phyloP scores from a whole-genome alignment of 495 filamentous ascomycete species.

The Tuber melanosporum region DNA sequence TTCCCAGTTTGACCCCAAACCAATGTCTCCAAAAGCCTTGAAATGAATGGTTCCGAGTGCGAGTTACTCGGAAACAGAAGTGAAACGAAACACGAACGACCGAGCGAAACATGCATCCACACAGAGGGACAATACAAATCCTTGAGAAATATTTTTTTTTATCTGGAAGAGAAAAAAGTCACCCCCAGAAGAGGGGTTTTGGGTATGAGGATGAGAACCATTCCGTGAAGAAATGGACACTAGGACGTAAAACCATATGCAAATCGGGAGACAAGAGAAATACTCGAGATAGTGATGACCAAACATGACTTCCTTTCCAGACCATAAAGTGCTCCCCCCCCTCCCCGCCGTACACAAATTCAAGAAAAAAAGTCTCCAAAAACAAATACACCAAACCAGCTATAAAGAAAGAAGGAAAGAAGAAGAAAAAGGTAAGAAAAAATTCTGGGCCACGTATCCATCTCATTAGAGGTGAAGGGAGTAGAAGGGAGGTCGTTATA shows the following conservation, averaged over 20 bases:
- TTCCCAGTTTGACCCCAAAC: slow-evolving; percentile 9
- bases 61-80: neutral
- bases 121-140: neutral
- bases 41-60: neutral
- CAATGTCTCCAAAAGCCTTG: neutral
- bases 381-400: slow-evolving; percentile 5
- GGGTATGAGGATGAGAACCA: neutral
- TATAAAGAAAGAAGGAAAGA: neutral
- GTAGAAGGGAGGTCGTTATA: slow-evolving; percentile 40
- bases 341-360: neutral
- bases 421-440: slow-evolving; percentile 19
- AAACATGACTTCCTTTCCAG: neutral
- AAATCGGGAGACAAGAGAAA: neutral
- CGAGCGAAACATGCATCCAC: neutral
- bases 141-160: neutral
- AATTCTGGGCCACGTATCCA: slow-evolving; percentile 43
- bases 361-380: slow-evolving; percentile 22
- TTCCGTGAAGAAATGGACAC: neutral
- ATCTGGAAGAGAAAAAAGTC: neutral
- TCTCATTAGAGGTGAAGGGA: slow-evolving; percentile 44
- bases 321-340: neutral
- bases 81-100: neutral
- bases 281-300: neutral
- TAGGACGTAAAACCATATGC: neutral
- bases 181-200: neutral